Percentiles rank a stretch among this genome's conserved stretches.
phyloP scores from a whole-genome alignment of 352 stramenopile species.

The Globisporangium irregulare region DNA sequence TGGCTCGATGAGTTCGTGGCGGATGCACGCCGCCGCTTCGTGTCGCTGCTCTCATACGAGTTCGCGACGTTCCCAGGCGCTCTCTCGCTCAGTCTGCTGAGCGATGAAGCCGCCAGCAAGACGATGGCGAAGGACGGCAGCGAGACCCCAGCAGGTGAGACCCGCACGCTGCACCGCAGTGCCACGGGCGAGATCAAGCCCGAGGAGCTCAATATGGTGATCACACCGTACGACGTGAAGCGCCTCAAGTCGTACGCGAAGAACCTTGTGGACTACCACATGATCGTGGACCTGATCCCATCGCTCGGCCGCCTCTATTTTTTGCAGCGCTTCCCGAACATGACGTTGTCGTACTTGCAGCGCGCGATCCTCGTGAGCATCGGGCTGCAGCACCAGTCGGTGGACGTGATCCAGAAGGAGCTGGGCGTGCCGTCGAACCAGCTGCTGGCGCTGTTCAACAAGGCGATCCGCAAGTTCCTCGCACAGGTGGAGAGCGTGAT shows the following conservation, averaged over 20 bases:
- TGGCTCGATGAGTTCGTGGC: conserved; percentile 95
- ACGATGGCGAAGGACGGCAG: conserved; percentile 23
- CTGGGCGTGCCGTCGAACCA: conserved; percentile 95
- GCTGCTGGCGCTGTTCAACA: conserved; percentile 98
- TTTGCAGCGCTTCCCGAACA: conserved; percentile 89
- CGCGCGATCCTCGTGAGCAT: conserved; percentile 94
- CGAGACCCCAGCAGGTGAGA: conserved; percentile 17
- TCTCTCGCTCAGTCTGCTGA: conserved; percentile 92
- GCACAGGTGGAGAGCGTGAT: conserved; percentile 73
- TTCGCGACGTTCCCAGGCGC: conserved; percentile 91
- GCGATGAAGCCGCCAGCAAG: conserved; percentile 26
- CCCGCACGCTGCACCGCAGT: conserved; percentile 49
- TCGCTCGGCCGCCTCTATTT: conserved; percentile 96
- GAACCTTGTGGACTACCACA: conserved; percentile 99
- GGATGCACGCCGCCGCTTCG: conserved; percentile 93
- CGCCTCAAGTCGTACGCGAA: conserved; percentile 97
- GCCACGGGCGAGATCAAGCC: conserved; percentile 75
- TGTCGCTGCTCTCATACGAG: conserved; percentile 91
- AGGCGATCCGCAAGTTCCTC: conserved; percentile 90
- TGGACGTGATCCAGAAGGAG: conserved; percentile 93
- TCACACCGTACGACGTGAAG: conserved; percentile 98
- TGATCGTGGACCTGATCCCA: conserved; percentile 98
- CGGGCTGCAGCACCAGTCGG: conserved; percentile 90
- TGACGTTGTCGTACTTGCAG: conserved; percentile 95
- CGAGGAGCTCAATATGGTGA: conserved; percentile 89